A percentile compares a stretch with the other conserved stretches of the same genome.
Evolutionary conservation across 768 basidiomycete species (phyloP).

Genomic region (Suillus placidus): DNA sequence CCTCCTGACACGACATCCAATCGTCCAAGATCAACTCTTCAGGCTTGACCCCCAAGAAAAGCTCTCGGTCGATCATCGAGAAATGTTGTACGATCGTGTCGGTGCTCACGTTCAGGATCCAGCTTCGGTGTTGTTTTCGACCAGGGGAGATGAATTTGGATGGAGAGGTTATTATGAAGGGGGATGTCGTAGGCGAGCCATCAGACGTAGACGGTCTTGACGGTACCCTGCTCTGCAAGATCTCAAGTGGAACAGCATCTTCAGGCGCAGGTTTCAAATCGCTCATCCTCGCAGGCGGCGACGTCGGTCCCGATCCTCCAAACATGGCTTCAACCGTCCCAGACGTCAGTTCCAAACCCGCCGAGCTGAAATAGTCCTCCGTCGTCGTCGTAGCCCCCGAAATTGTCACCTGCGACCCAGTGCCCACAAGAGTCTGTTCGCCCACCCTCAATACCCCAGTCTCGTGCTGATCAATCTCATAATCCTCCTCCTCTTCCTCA

Average conservation of each 20-base stretch:
- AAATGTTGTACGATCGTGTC: slow-evolving; percentile 75
- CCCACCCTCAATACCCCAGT: slow-evolving; percentile 24
- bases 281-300: slow-evolving; percentile 34
- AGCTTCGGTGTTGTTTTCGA: slow-evolving; percentile 65
- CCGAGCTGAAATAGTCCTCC: slow-evolving; percentile 29
- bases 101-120: slow-evolving; percentile 65
- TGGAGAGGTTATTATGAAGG: slow-evolving; percentile 28
- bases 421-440: slow-evolving; percentile 18
- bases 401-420: slow-evolving; percentile 24
- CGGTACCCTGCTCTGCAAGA: slow-evolving; percentile 60
- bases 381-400: slow-evolving; percentile 17
- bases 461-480: slow-evolving; percentile 35
- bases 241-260: slow-evolving; percentile 68
- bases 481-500: slow-evolving; percentile 38
- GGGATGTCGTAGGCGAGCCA: slow-evolving; percentile 27
- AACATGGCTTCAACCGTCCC: slow-evolving; percentile 9
- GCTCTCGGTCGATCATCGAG: slow-evolving; percentile 84
- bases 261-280: slow-evolving; percentile 57
- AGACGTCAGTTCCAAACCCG: slow-evolving; percentile 18
- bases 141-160: slow-evolving; percentile 41
- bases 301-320: slow-evolving; percentile 18
- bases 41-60: slow-evolving; percentile 83
- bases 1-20: slow-evolving; percentile 63
- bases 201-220: slow-evolving; percentile 38
- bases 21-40: slow-evolving; percentile 83